Base-by-base conservation (phyloP, 139 green algal genomes). In the Mesotaenium endlicherianum region DNA sequence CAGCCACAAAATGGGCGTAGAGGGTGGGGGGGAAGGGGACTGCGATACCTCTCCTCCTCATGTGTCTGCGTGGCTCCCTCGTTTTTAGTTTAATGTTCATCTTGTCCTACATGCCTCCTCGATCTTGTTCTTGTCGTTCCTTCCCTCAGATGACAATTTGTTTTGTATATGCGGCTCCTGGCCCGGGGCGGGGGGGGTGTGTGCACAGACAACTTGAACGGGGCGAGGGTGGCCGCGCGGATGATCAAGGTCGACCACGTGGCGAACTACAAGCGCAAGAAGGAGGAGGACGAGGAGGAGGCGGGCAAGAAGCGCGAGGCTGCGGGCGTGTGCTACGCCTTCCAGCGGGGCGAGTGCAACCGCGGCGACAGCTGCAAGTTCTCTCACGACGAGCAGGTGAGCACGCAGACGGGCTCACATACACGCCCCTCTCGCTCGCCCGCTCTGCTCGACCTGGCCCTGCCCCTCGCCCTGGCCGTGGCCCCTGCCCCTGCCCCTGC, bases 121-220 rank as follows among this genome's bases (percentile, higher is more conserved):
- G n/a, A n/a, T n/a, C n/a, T n/a, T n/a, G n/a, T n/a, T n/a, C n/a
- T n/a, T n/a, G n/a, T n/a, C n/a, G n/a, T n/a, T n/a, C n/a, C n/a
- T n/a, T n/a, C n/a, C n/a, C n/a, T n/a, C n/a, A n/a, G n/a, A n/a
- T n/a, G n/a, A n/a, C n/a, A n/a, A n/a, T n/a, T n/a, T n/a, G n/a
- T n/a, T n/a, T n/a, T n/a, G n/a, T n/a, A n/a, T n/a, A n/a, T n/a
- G n/a, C n/a, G n/a, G n/a, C n/a, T n/a, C n/a, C n/a, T n/a, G n/a
- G n/a, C n/a, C n/a, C n/a, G n/a, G n/a, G n/a, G n/a, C n/a, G n/a
- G n/a, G n/a, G n/a, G n/a, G n/a, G n/a, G n/a, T n/a, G n/a, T n/a
- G n/a, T n/a, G n/a, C 26, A 75, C 74, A 88, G 97, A 99, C 90
- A 99, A 99, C 89, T 84, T 99, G 4, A 97, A 91, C 77, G 96